Conservation (phyloP, 352 stramenopile genomes). For the Globisporangium viniferum region DNA sequence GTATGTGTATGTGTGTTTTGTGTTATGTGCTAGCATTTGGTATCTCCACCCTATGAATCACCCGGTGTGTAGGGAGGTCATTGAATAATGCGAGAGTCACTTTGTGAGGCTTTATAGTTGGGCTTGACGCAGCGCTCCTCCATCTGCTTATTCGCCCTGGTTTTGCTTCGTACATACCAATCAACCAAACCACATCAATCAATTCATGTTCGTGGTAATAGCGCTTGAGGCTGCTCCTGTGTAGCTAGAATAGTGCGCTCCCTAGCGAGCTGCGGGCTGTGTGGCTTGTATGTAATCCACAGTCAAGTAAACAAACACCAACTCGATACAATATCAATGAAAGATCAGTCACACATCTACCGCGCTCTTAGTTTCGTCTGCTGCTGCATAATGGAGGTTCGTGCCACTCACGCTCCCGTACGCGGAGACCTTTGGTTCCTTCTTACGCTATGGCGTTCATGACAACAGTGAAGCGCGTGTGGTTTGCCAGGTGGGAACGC, state of each 20-base stretch:
- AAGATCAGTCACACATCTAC: background rate
- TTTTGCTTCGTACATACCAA: constrained; percentile 58
- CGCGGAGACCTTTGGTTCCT: too few relatives aligned
- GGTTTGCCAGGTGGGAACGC: too few relatives aligned
- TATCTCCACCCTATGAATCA: constrained; percentile 83
- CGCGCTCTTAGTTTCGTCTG: background rate
- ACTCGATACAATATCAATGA: too few relatives aligned
- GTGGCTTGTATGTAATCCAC: too few relatives aligned
- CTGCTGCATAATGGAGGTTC: too few relatives aligned
- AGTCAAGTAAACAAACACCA: too few relatives aligned
- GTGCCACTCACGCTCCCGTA: too few relatives aligned
- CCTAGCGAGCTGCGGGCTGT: too few relatives aligned
- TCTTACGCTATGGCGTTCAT: too few relatives aligned
- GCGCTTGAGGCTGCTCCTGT: too few relatives aligned
- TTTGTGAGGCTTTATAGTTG: constrained; percentile 71
- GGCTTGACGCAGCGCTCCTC: constrained; percentile 55
- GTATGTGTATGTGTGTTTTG: background rate
- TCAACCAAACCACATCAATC: constrained; percentile 6
- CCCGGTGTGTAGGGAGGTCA: constrained; percentile 71
- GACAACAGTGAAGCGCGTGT: too few relatives aligned
- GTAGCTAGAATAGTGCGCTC: too few relatives aligned
- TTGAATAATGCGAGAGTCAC: constrained; percentile 80
- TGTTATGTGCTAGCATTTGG: constrained; percentile 56
- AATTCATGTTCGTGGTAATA: background rate
- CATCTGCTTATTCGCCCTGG: constrained; percentile 74